Evolutionary conservation across 441 rosid species (phyloP), one percentile per base, ranked within the genome.

Genomic region (Adansonia madagascariensis): DNA sequence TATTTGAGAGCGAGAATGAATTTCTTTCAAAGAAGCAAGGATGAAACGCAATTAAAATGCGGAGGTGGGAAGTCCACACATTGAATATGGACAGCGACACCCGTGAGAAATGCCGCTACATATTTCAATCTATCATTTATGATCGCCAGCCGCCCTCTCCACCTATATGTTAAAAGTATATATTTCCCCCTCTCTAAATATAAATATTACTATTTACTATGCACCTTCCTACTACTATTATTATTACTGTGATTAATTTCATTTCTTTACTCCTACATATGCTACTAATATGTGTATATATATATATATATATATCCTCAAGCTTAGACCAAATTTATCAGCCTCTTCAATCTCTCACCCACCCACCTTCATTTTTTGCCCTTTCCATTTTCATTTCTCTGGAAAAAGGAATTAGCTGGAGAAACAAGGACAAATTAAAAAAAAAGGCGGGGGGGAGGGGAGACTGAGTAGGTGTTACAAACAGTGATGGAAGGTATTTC

Each of bases 361-460:
- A 69, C 59, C 66, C 53, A 10, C 53, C 22, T 41, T 1, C 17
- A n/a, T 5, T 7, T 18, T 57, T 52, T 53, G n/a, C 79, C 63
- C 79, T 69, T 69, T 47, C 66, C 65, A 66, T 77, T 71, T 47
- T 68, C 15, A 3, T 27, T 12, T 61, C 60, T 55, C 47, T 9
- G 39, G 43, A 59, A 20, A 27, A 27, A 12, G 12, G 43, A 11
- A 60, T 6, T 9, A 52, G 17, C 56, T 52, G n/a, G 56, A 49
- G 53, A 50, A 50, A 8, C 22, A 41, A 4, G 10, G 39, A 88
- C 89, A 88, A 83, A 87, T 91, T 82, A 91, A 83, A 47, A 47
- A 46, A 47, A 47, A 47, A 47, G 2, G 3, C 1, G 12, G 12
- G 52, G 10, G 10, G 14, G 4, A 31, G 35, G 35, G 35, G 35